A percentile compares a stretch with the other conserved stretches of the same genome.
Conservation (phyloP, 83 land plant genomes). For the Diphasiastrum complanatum region DNA sequence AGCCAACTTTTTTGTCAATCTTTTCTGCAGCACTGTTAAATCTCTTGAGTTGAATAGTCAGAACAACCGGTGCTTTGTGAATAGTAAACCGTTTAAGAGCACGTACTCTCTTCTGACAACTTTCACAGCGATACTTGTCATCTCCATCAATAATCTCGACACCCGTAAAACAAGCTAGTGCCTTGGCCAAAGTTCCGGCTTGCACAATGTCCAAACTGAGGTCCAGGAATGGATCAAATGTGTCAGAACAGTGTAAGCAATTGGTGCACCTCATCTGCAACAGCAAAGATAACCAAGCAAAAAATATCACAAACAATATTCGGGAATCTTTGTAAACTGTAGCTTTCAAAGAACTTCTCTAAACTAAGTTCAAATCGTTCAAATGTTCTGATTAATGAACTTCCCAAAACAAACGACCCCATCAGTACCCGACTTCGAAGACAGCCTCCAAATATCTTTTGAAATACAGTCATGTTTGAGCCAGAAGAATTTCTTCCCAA, state of each 20-base stretch:
- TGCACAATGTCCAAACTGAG: slow-evolving; percentile 17
- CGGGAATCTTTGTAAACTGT: too few species aligned
- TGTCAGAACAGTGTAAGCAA: slow-evolving; percentile 17
- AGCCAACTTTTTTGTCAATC: slow-evolving; percentile 18
- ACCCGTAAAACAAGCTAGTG: slow-evolving; percentile 18
- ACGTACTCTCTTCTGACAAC: slow-evolving; percentile 11
- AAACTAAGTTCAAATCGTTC: not conserved
- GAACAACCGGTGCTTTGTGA: slow-evolving; percentile 6
- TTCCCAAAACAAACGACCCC: not conserved
- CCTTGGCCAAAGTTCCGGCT: slow-evolving; percentile 11
- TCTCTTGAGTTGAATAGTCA: slow-evolving; percentile 20
- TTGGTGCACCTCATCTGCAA: slow-evolving; percentile 16
- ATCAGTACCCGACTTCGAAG: slow-evolving; percentile 11
- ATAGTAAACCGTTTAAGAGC: slow-evolving; percentile 18
- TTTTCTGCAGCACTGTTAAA: slow-evolving; percentile 7
- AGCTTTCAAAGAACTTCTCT: too few species aligned
- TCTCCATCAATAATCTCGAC: slow-evolving; percentile 20
- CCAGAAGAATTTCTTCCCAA: not conserved
- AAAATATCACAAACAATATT: not conserved
- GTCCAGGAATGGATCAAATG: slow-evolving; percentile 20
- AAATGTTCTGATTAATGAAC: not conserved
- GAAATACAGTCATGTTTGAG: not conserved
- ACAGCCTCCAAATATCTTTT: slow-evolving; percentile 14
- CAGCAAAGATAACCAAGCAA: not conserved
- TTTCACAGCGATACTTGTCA: slow-evolving; percentile 6